Percentiles rank a stretch among this genome's conserved stretches.
Evolutionary conservation across 371 early-diverging fungal genomes (phyloP).

Genomic region (Mortierella sp.): DNA sequence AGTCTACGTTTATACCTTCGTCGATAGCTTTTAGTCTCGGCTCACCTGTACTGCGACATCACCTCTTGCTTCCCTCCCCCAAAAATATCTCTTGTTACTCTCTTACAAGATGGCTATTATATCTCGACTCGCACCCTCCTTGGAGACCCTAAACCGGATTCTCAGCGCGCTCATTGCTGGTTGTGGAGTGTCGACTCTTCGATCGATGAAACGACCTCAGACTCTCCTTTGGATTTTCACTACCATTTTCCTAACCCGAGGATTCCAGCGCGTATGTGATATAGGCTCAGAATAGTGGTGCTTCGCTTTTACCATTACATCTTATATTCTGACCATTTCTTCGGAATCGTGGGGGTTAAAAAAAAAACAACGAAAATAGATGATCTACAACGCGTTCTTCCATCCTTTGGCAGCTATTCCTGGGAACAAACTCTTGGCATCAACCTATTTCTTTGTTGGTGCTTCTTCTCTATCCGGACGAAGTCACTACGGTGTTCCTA

Average conservation of each 20-base stretch:
- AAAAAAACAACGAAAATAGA: conserved; percentile 9
- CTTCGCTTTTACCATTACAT: too few species aligned
- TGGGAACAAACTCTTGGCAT: conserved; percentile 19
- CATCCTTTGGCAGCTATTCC: conserved; percentile 23
- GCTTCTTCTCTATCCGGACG: conserved; percentile 13
- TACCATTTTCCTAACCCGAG: not conserved
- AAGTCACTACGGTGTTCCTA: conserved; percentile 4
- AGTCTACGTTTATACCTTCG: too few species aligned
- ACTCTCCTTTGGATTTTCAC: conserved; percentile 15
- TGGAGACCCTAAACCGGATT: not conserved
- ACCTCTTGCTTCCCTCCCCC: too few species aligned
- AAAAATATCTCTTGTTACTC: too few species aligned
- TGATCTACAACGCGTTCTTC: conserved; percentile 27
- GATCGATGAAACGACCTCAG: conserved; percentile 3
- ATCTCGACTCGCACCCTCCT: conserved; percentile 7
- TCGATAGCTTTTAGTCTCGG: too few species aligned
- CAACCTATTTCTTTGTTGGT: conserved; percentile 16
- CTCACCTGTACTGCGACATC: too few species aligned
- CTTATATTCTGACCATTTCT: too few species aligned
- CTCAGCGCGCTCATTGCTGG: conserved; percentile 1
- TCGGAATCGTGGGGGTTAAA: conserved; percentile 11
- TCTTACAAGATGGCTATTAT: conserved; percentile 7
- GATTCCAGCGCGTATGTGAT: too few species aligned
- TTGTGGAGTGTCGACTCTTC: conserved; percentile 2
- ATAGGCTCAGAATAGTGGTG: too few species aligned